Evolutionary conservation across 305 asterid species (phyloP), one percentile per base, ranked within the genome.

Genomic region (Euphrasia arctica): DNA sequence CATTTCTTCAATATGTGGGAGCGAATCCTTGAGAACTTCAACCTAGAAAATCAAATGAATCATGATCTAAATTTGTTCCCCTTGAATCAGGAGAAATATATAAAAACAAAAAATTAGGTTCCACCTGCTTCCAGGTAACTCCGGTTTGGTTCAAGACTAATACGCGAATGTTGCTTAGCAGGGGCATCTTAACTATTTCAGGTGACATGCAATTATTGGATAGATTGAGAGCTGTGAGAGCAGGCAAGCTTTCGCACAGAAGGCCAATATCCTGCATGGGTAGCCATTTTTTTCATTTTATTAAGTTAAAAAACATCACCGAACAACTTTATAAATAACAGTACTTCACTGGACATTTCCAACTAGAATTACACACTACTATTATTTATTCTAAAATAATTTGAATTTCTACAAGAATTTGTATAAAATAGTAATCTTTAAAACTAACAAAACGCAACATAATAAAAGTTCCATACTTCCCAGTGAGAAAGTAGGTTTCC

Each of bases 111-210:
- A 59, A 51, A 50, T 41, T 13, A 28, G 75, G 67, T 28, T 63
- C 56, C 68, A 88, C 98, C 91, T 88, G 92, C 73, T 78, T 75
- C 97, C 99, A 93, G 66, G 64, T 64, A 58, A 90, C 85, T 62
- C 92, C 88, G 48, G 92, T 79, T 65, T 80, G 86, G 86, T 90
- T 93, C 85, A 93, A 77, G 69, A 93, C 95, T 73, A 90, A 73
- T 75, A 83, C 69, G 27, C 76, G 79, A 59, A 93, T 83, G 70
- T 70, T 77, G 65, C 78, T 81, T 73, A 90, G 82, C 76, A 65
- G 78, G 79, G 88, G 88, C 54, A 71, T 55, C 60, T 67, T 79
- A 57, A n/a, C 60, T 70, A 83, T 54, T 73, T 80, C 85, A 58
- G 69, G 77, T 58, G 95, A 79, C 82, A 90, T 61, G 47, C 65